Base-by-base conservation (phyloP, 495 filamentous ascomycete species). In the Jackrogersella multiformis region DNA sequence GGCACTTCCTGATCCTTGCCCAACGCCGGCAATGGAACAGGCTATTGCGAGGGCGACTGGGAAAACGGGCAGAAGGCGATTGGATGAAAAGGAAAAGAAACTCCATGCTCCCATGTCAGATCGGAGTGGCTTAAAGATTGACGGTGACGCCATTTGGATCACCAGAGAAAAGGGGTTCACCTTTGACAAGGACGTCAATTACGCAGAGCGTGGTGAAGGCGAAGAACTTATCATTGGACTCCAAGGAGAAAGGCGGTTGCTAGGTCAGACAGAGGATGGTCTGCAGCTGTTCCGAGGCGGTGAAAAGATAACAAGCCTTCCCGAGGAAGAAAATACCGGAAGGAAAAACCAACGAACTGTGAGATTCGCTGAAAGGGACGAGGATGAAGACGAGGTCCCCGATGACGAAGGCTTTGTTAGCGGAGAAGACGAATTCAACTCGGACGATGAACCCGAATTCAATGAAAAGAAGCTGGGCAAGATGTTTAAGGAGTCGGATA, bases 21-120 rank as follows among this genome's bases (percentile, higher is more conserved):
- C 95, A 12, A 98, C 96, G 0, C 95, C 95, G 2, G 90, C 86
- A 51, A 91, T 93, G 85, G 89, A 96, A 65, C 91, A 96, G 75
- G 91, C 89, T 15, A 80, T 91, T 21, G 90, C 89, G 21, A 96
- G 94, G 71, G 86, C 86, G 5, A 88, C 88, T 1, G 96, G 95
- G 0, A 97, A 97, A 74, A 83, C 84, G 2, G 86, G 85, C 10
- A 81, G 92, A 61, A 87, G 88, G 70, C 81, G 92, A 53, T 77
- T 99, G 34, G 94, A 94, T 30, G 95, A 99, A 73, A 97, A 97
- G 75, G 93, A 97, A 72, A 97, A 97, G 78, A 82, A 95, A 60
- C 83, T 99, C 3, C 96, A 96, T 78, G 95, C 96, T 12, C 95
- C 95, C 13, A 98, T 99, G 94, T 95, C 92, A 51, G 95, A 99